phyloP scores from a whole-genome alignment of 2,329 filamentous ascomycete genomes.

The Fusarium sp. region DNA sequence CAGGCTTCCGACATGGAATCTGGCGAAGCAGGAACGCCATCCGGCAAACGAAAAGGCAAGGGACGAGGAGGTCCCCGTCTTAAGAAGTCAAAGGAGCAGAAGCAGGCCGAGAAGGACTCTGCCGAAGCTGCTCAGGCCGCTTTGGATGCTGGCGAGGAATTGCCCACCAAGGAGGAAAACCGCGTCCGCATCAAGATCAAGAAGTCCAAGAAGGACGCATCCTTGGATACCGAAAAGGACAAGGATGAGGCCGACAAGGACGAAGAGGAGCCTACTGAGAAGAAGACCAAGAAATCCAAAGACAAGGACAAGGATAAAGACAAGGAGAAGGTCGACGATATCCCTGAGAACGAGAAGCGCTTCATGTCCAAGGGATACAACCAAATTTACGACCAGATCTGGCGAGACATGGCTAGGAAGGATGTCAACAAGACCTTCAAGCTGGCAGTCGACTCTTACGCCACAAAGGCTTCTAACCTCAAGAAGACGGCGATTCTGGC shows the following conservation, averaged over 20 bases:
- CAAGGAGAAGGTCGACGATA: conserved; percentile 65
- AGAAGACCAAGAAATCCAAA: conserved; percentile 65
- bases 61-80: conserved; percentile 74
- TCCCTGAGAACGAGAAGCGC: conserved; percentile 68
- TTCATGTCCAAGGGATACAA: conserved; percentile 94
- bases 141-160: conserved; percentile 81
- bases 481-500: conserved; percentile 98
- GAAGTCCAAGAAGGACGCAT: conserved; percentile 54
- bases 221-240: conserved; percentile 55
- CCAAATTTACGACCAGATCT: conserved; percentile 97
- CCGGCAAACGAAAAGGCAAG: conserved; percentile 56
- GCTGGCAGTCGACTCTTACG: conserved; percentile 85
- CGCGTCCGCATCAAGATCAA: conserved; percentile 75
- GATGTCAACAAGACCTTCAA: conserved; percentile 94
- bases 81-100: conserved; percentile 92
- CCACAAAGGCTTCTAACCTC: conserved; percentile 91
- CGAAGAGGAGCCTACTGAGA: conserved; percentile 49
- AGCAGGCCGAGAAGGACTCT: conserved; percentile 82
- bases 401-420: conserved; percentile 93
- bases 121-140: conserved; percentile 91
- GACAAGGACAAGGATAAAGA: conserved; percentile 61
- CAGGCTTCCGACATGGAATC: conserved; percentile 72
- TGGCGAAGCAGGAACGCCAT: conserved; percentile 54
- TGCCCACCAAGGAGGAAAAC: conserved; percentile 67
- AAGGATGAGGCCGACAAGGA: conserved; percentile 60